Evolutionary conservation across 345 rosid species (phyloP).

Genomic region (Rhizophora mangle): DNA sequence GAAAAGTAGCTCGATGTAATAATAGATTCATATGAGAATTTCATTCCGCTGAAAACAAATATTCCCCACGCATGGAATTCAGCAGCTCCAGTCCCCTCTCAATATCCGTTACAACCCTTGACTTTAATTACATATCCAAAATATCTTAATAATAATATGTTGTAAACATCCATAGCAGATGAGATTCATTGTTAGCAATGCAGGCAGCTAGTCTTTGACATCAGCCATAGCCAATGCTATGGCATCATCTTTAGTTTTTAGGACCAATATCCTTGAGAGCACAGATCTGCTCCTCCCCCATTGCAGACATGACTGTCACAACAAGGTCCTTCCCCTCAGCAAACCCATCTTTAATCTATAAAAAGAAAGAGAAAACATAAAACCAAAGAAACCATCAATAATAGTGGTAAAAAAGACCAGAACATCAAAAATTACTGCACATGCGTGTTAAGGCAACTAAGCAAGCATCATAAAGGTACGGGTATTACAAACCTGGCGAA

Average conservation of each 20-base stretch:
- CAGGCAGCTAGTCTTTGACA: slow-evolving; percentile 12
- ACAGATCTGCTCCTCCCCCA: slow-evolving; percentile 95
- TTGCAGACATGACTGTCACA: slow-evolving; percentile 76
- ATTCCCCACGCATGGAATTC: slow-evolving; percentile 14
- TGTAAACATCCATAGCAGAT: slow-evolving; percentile 12
- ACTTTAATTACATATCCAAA: slow-evolving; percentile 20
- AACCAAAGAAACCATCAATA: background rate
- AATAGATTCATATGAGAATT: background rate
- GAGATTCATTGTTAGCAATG: slow-evolving; percentile 16
- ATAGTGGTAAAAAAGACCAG: background rate
- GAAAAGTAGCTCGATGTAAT: background rate
- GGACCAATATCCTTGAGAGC: slow-evolving; percentile 81
- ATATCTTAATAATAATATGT: slow-evolving; percentile 19
- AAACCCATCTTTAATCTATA: slow-evolving; percentile 69
- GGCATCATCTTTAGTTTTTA: slow-evolving; percentile 40
- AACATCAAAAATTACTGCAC: background rate
- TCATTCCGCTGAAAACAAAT: slow-evolving; percentile 8
- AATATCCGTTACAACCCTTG: slow-evolving; percentile 13
- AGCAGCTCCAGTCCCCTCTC: slow-evolving; percentile 3
- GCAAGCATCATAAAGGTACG: background rate
- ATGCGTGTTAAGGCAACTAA: background rate
- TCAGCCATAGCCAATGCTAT: slow-evolving; percentile 24
- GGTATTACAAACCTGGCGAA: background rate
- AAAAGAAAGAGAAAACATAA: background rate
- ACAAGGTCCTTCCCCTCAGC: slow-evolving; percentile 74